Evolutionary conservation across 208 protist genomes (phyloP), one percentile per base, ranked within the genome.

Genomic region (Lotmaria passim): DNA sequence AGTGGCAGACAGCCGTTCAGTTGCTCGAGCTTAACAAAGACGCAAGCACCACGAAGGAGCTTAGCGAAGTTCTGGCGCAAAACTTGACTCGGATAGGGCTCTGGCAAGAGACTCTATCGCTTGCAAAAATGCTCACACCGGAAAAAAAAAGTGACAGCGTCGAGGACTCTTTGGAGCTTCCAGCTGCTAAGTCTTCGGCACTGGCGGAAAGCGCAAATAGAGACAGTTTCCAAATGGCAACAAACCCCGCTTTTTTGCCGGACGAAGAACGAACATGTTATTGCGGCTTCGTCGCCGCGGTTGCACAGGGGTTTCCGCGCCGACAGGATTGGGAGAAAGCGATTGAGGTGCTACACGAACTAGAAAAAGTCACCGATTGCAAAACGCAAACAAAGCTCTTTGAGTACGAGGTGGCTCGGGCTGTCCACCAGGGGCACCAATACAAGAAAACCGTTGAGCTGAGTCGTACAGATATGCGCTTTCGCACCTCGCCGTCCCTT

Each of bases 1-100:
- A 85, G 33, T 92, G 86, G 86, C 36, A 69, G 21, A 84, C 75
- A 0, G 86, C 86, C 7, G 57, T 92, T 12, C 65, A 78, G 23
- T 41, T 92, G 21, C 78, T 84, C 44, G 44, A 69, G 39, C 75
- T 83, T 12, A 85, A 89, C 24, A 68, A 53, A 8, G 81, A 82
- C 44, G 60, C 62, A 10, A 28, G 46, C 5, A 34, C 62, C 2
- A 44, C 58, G 3, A 47, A 59, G 7, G 69, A 82, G 31, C 55
- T 85, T 1, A 44, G 62, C 23, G 75, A 85, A 62, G 46, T 69
- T 26, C 60, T 87, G 21, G 70, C 64, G 11, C 81, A 87, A 30
- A 65, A 68, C 48, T 63, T 92, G 50, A 57, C 87, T 0, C 53
- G 62, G 31, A 77, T 75, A 51, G 50, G 70, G 52, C 68, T 64